phyloP scores from a whole-genome alignment of 2,329 filamentous ascomycete species.

The Exutisphaerella laricina region DNA sequence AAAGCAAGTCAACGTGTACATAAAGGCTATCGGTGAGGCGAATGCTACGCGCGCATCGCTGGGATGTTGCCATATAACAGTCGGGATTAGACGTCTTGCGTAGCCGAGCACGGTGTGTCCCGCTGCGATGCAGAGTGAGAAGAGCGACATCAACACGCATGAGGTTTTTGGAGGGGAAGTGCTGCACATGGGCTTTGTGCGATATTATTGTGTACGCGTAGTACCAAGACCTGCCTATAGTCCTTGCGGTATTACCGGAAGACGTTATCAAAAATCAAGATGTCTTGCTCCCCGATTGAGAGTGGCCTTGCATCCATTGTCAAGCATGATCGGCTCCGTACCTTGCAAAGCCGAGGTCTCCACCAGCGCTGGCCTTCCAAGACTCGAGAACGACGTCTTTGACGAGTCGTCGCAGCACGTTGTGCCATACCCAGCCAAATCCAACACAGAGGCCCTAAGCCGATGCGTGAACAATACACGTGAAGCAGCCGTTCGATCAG shows the following conservation, averaged over 20 bases:
- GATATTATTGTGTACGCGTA: not conserved
- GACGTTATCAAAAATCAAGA: not conserved
- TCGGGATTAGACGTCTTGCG: no score
- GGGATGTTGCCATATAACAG: no score
- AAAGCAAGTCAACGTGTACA: no score
- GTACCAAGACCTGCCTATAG: not conserved
- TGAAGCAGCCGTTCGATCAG: not conserved
- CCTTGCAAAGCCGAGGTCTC: slow-evolving; percentile 3
- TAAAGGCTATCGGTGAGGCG: no score
- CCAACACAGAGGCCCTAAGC: no score
- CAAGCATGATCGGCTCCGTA: slow-evolving; percentile 1
- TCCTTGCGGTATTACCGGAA: not conserved
- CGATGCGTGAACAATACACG: not conserved
- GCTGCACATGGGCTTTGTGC: not conserved
- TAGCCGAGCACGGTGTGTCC: no score
- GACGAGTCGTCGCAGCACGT: slow-evolving; percentile 3
- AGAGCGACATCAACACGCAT: no score
- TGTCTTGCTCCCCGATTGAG: not conserved
- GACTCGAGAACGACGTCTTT: not conserved
- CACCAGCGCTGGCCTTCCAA: not conserved
- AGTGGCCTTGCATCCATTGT: no score
- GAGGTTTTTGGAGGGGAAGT: no score
- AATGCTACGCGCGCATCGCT: no score
- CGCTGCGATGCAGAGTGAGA: no score
- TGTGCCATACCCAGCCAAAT: not conserved